Evolutionary conservation across 139 green algal species (phyloP), one percentile per base, ranked within the genome.

Genomic region (Micromonas commoda): DNA sequence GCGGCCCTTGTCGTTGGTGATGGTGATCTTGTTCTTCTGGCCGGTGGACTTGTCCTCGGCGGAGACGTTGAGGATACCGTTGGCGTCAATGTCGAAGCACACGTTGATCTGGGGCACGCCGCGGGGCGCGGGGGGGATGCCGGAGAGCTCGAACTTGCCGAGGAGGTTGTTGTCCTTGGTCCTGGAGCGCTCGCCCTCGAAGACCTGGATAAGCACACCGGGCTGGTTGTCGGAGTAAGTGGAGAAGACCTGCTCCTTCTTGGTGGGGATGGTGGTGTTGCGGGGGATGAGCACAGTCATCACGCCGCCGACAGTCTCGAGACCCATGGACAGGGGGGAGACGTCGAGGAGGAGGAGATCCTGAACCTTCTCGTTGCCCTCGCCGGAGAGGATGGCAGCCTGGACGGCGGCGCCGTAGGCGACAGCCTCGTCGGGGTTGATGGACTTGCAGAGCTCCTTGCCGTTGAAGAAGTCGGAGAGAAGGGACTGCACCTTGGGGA

Each of bases 191-290:
- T 99, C 94, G 54, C 93, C 91, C 87, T 97, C 91, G 66, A 88
- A 96, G 52, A 96, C 90, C 88, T 98, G 93, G 79, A 96, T 96
- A 37, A 97, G 89, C 83, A 99, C 94, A 29, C 89, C 94, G 0
- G 95, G 93, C 91, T 99, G 95, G 90, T 98, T 99, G 88, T 99
- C 94, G 13, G 87, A 87, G 87, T 97, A 98, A 34, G 95, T 99
- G 35, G 89, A 96, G 91, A 99, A 99, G 19, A 98, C 86, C 89
- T 99, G 93, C 90, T 99, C 95, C 90, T 99, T 99, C 91, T 99
- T 99, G 72, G 92, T 97, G 68, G 95, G 95, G 67, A 99, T 92
- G 70, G 95, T 98, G 67, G 95, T 98, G 89, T 99, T 98, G 60
- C 95, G 89, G 1, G 85, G 83, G 78, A 99, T 98, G 28, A 99